A percentile compares a stretch with the other conserved stretches of the same genome.
phyloP scores from a whole-genome alignment of 2,329 filamentous ascomycete species.

The Amesomyces nigricolor region DNA sequence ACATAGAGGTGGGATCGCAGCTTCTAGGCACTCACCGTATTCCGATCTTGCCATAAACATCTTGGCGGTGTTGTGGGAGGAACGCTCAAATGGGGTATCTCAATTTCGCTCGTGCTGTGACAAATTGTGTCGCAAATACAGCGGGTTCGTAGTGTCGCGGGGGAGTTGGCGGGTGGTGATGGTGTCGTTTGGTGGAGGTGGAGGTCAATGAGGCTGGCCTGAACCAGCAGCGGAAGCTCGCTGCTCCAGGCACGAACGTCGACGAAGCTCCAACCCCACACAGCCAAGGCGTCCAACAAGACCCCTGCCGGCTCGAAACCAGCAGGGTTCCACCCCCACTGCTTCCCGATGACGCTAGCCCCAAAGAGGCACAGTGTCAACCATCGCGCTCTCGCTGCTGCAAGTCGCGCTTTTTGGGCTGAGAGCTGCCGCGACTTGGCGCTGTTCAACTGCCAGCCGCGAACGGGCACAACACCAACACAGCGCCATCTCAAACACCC shows the following conservation, averaged over 20 bases:
- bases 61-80: conserved; percentile 45
- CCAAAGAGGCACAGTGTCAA: conserved; percentile 2
- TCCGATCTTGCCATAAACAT: conserved; percentile 99
- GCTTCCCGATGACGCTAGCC: not conserved
- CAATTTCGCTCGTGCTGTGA: not conserved
- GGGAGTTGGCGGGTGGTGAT: conserved; percentile 1
- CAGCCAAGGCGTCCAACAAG: conserved; percentile 21
- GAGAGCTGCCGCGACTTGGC: conserved; percentile 15
- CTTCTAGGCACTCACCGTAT: conserved; percentile 71
- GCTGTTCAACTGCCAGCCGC: not conserved
- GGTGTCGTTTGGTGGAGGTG: too few relatives aligned
- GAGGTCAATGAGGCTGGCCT: conserved; percentile 14
- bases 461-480: too few relatives aligned
- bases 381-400: not conserved
- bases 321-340: conserved; percentile 9
- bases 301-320: conserved; percentile 11
- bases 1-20: conserved; percentile 19
- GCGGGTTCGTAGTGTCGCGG: conserved; percentile 9
- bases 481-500: not conserved
- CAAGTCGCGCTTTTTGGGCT: conserved; percentile 16
- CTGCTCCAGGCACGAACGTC: conserved; percentile 25
- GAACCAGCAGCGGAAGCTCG: conserved; percentile 22
- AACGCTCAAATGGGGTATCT: conserved; percentile 6
- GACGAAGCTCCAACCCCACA: conserved; percentile 23
- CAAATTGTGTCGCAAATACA: not conserved